phyloP scores from a whole-genome alignment of 2,329 filamentous ascomycete genomes.

The Neobulgaria alba region DNA sequence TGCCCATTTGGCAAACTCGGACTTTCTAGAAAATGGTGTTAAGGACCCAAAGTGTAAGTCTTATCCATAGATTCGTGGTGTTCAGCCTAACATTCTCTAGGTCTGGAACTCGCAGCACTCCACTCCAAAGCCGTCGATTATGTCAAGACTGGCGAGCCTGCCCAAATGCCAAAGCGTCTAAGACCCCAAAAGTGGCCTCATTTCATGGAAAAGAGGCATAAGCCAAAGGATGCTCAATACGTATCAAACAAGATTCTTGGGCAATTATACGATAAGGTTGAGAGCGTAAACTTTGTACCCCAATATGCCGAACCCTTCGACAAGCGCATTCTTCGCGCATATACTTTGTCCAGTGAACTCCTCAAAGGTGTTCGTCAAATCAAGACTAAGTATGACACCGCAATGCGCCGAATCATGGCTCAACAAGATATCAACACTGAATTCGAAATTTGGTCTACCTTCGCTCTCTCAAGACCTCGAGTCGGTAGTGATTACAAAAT shows the following conservation, averaged over 20 bases:
- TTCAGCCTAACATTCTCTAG: constrained; percentile 28
- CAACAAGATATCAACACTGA: constrained; percentile 79
- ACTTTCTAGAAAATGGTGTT: constrained; percentile 52
- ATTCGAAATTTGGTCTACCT: constrained; percentile 86
- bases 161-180: constrained; percentile 53
- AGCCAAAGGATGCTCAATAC: constrained; percentile 44
- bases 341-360: constrained; percentile 43
- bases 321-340: constrained; percentile 58
- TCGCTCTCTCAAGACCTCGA: constrained; percentile 66
- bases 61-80: background rate
- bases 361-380: constrained; percentile 53
- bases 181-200: constrained; percentile 66
- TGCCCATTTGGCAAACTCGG: constrained; percentile 72
- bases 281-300: constrained; percentile 58
- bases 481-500: constrained; percentile 75
- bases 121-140: constrained; percentile 94
- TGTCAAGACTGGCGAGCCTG: constrained; percentile 77
- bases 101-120: constrained; percentile 62
- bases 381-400: constrained; percentile 71
- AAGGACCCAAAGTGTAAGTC: constrained; percentile 57
- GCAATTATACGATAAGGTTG: constrained; percentile 70
- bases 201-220: constrained; percentile 68
- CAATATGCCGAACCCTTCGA: constrained; percentile 71
- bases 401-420: constrained; percentile 70
- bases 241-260: constrained; percentile 66